A percentile compares a stretch with the other conserved stretches of the same genome.
Evolutionary conservation across 495 filamentous ascomycete species (phyloP).

Genomic region (Venustampulla echinocandica): DNA sequence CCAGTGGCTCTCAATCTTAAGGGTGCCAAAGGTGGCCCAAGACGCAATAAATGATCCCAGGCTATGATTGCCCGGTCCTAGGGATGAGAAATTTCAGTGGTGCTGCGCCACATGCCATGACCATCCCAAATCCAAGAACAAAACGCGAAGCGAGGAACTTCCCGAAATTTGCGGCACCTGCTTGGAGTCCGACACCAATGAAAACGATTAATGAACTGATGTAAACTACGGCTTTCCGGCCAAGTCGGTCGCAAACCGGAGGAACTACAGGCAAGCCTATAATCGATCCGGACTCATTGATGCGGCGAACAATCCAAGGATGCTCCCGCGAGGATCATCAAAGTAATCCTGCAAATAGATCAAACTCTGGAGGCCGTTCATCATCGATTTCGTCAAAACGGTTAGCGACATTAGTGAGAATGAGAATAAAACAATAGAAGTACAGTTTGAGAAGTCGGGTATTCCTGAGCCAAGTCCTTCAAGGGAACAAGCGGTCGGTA

Average conservation of each 20-base stretch:
- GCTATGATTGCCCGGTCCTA: slow-evolving; percentile 16
- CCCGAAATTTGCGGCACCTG: slow-evolving; percentile 30
- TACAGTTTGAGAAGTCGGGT: too few relatives aligned
- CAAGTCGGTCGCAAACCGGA: slow-evolving; percentile 30
- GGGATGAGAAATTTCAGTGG: slow-evolving; percentile 28
- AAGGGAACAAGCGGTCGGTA: too few relatives aligned
- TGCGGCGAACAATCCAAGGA: slow-evolving; percentile 43
- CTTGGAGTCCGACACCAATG: slow-evolving; percentile 42
- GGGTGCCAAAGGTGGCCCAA: slow-evolving; percentile 15
- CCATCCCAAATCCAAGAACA: slow-evolving; percentile 37
- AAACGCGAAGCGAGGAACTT: slow-evolving; percentile 55
- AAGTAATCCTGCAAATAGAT: slow-evolving; percentile 38
- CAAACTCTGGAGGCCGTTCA: slow-evolving; percentile 44
- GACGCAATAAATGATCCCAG: slow-evolving; percentile 10
- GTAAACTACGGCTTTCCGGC: slow-evolving; percentile 40
- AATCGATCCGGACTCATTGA: slow-evolving; percentile 45
- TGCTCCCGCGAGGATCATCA: slow-evolving; percentile 26
- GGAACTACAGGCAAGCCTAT: slow-evolving; percentile 41
- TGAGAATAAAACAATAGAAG: too few relatives aligned
- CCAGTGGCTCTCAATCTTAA: slow-evolving; percentile 19
- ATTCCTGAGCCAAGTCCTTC: too few relatives aligned
- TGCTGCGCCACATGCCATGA: slow-evolving; percentile 13
- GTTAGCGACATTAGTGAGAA: too few relatives aligned
- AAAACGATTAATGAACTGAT: slow-evolving; percentile 42
- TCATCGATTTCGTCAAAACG: too few relatives aligned